Percentiles rank a stretch among this genome's conserved stretches.
Evolutionary conservation across 176 grass and related monocot genomes (phyloP).

Genomic region (Oryza punctata): DNA sequence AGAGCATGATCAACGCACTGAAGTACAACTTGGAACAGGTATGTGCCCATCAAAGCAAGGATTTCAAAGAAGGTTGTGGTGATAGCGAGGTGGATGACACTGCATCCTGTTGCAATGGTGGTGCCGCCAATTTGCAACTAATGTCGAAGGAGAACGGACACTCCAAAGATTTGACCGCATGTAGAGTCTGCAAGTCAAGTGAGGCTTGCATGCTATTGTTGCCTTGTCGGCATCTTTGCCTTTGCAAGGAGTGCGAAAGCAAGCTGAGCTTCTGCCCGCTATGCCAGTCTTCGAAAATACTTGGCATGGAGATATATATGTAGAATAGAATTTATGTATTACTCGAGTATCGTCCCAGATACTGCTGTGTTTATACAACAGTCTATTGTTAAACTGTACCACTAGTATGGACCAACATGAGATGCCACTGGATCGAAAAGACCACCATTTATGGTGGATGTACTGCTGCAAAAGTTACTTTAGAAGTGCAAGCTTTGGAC

Average conservation of each 20-base stretch:
- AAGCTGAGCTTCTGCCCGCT: constrained; percentile 92
- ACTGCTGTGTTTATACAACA: constrained; percentile 40
- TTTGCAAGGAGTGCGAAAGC: constrained; percentile 95
- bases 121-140: constrained; percentile 58
- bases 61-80: constrained; percentile 94
- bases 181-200: constrained; percentile 82
- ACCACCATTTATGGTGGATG: constrained; percentile 41
- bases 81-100: constrained; percentile 98
- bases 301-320: constrained; percentile 99
- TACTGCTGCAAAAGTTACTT: constrained; percentile 42
- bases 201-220: constrained; percentile 92
- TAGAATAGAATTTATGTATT: constrained; percentile 53
- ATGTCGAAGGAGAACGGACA: constrained; percentile 65
- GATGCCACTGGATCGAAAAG: constrained; percentile 1
- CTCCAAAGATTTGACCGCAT: constrained; percentile 57
- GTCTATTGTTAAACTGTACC: constrained; percentile 39
- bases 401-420: constrained; percentile 35
- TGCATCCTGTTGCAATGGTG: constrained; percentile 83
- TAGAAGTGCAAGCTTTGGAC: constrained; percentile 21
- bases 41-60: constrained; percentile 85
- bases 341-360: constrained; percentile 48
- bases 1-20: constrained; percentile 92
- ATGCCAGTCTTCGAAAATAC: constrained; percentile 90
- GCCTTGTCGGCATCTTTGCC: constrained; percentile 93
- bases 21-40: constrained; percentile 95